These are phyloP conservation scores for Hygrophila difformis DNA, from an alignment of 257 asterid species.

Conservation along the genomic window DNA sequence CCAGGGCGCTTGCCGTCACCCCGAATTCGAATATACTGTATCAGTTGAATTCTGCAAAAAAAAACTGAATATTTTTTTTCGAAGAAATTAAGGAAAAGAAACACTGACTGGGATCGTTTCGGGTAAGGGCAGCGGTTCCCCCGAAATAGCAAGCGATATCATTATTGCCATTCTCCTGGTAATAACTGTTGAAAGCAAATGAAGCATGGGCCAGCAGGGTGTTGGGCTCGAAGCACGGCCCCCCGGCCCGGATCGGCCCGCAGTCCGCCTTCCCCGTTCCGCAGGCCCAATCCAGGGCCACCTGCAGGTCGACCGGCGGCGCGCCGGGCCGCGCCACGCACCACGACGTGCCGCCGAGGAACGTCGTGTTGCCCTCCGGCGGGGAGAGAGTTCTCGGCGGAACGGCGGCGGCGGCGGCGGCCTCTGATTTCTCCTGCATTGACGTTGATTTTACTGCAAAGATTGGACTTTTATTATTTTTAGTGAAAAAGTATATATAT, in stretches of 20 bases:
- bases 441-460: too few relatives aligned
- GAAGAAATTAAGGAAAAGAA: not conserved
- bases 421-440: slow-evolving; percentile 48
- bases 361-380: slow-evolving; percentile 79
- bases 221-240: slow-evolving; percentile 77
- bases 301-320: slow-evolving; percentile 40
- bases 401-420: slow-evolving; percentile 12
- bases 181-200: slow-evolving; percentile 67
- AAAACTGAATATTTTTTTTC: not conserved
- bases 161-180: slow-evolving; percentile 71
- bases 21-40: too few relatives aligned
- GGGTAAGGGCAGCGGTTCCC: slow-evolving; percentile 56
- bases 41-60: too few relatives aligned
- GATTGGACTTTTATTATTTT: too few relatives aligned
- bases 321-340: slow-evolving; percentile 64
- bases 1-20: slow-evolving; percentile 15
- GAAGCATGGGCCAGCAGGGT: slow-evolving; percentile 63
- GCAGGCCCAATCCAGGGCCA: slow-evolving; percentile 84
- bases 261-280: slow-evolving; percentile 59
- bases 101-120: slow-evolving; percentile 43
- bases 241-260: slow-evolving; percentile 40
- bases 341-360: slow-evolving; percentile 64
- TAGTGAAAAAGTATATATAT: too few relatives aligned
- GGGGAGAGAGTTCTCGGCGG: slow-evolving; percentile 29
- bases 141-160: slow-evolving; percentile 84